These are phyloP conservation scores for Periconia sp. DNA, from an alignment of 2,329 filamentous ascomycete species.

Conservation along the genomic window DNA sequence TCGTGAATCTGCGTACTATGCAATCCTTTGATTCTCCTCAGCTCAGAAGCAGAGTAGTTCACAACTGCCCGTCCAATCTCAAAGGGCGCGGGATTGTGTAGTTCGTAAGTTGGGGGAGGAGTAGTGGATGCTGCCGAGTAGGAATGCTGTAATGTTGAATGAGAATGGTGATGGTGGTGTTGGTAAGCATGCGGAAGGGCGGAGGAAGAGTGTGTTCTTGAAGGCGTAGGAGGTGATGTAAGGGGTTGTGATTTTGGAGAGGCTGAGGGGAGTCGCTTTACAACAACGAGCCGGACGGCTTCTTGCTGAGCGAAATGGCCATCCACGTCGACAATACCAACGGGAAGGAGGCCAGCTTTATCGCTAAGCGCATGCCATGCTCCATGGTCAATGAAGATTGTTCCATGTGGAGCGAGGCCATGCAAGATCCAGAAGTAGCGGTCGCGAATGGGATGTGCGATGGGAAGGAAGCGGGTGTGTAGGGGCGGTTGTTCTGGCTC, in stretches of 20 bases:
- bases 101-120: slow-evolving; percentile 33
- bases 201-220: slow-evolving; percentile 14
- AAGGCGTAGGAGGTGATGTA: slow-evolving; percentile 23
- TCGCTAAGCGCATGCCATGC: slow-evolving; percentile 79
- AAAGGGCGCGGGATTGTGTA: slow-evolving; percentile 45
- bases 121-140: slow-evolving; percentile 19
- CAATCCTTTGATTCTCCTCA: slow-evolving; percentile 81
- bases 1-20: slow-evolving; percentile 81
- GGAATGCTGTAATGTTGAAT: slow-evolving; percentile 1
- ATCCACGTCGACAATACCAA: slow-evolving; percentile 87
- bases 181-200: slow-evolving; percentile 5
- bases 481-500: slow-evolving; percentile 58
- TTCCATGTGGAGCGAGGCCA: slow-evolving; percentile 87
- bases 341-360: slow-evolving; percentile 87
- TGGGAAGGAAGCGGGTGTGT: slow-evolving; percentile 92
- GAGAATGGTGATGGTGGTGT: slow-evolving; percentile 7
- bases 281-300: slow-evolving; percentile 83
- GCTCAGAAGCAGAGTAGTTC: slow-evolving; percentile 89
- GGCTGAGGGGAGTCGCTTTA: slow-evolving; percentile 60
- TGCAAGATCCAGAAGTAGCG: slow-evolving; percentile 97
- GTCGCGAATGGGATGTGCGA: slow-evolving; percentile 83
- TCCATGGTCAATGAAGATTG: slow-evolving; percentile 89
- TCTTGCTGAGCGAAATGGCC: slow-evolving; percentile 92
- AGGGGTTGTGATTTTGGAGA: slow-evolving; percentile 13
- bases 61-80: slow-evolving; percentile 91